A percentile compares a stretch with the other conserved stretches of the same genome.
Evolutionary conservation across 768 basidiomycete genomes (phyloP).

Genomic region (Gloeopeniophorella convolvens): DNA sequence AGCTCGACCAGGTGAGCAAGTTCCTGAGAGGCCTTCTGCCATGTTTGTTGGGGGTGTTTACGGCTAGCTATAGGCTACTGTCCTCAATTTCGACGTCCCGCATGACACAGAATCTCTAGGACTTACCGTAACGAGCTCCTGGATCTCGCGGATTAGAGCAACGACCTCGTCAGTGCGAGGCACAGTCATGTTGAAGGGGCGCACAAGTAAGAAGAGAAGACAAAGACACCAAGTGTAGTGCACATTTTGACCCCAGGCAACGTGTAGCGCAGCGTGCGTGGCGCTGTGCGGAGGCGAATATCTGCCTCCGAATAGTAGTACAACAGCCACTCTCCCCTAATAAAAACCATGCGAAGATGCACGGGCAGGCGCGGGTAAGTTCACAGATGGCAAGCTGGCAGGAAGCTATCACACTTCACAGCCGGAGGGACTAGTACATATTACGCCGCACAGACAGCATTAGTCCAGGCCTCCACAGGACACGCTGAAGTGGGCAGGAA

Average conservation of each 20-base stretch:
- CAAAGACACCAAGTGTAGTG: conserved; percentile 1
- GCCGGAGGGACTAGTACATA: too few relatives aligned
- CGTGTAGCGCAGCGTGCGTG: conserved; percentile 6
- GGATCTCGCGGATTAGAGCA: conserved; percentile 6
- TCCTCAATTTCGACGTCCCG: too few relatives aligned
- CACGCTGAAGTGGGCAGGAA: too few relatives aligned
- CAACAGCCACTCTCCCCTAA: conserved; percentile 8
- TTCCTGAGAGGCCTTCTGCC: not conserved
- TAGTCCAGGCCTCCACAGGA: too few relatives aligned
- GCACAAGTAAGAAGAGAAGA: not conserved
- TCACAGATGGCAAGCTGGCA: not conserved
- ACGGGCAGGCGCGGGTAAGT: conserved; percentile 1
- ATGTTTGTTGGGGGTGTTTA: conserved; percentile 4
- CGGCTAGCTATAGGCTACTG: conserved; percentile 6
- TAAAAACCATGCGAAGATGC: not conserved
- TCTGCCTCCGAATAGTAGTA: not conserved
- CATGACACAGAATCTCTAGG: too few relatives aligned
- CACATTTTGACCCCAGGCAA: not conserved
- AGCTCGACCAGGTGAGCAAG: not conserved
- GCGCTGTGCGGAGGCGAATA: not conserved
- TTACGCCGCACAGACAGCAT: too few relatives aligned
- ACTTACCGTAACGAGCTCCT: conserved; percentile 4
- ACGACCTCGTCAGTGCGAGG: conserved; percentile 10
- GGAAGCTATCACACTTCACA: too few relatives aligned
- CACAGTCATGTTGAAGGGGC: conserved; percentile 9